Evolutionary conservation across 495 filamentous ascomycete species (phyloP), one percentile per base, ranked within the genome.

Genomic region (Neurospora sp.): DNA sequence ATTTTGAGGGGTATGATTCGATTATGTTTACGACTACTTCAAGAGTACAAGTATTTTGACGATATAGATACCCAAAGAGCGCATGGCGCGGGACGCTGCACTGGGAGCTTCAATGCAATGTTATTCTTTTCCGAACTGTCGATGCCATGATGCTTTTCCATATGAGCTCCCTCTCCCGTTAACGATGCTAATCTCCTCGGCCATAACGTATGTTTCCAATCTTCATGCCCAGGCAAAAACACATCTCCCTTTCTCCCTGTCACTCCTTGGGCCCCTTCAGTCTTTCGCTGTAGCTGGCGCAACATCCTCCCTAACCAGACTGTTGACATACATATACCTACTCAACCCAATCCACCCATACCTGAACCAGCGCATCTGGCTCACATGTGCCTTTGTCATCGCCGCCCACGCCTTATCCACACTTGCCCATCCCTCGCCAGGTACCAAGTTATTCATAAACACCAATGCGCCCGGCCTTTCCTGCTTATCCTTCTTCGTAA

Each of bases 361-460:
- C 11, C 96, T 88, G 79, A 98, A 99, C 96, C 96, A 99, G 44
- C 91, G 87, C 96, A 99, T 99, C 87, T 99, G 96, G 81, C 94
- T 98, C 84, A 88, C 84, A 83, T 99, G 96, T 11, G 90, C 94
- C 68, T 86, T 84, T 0, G 91, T 91, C 96, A 99, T 99, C 20
- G 96, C 96, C 61, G 82, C 84, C 84, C 93, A 90, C 61, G 92
- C 96, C 37, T 80, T 77, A 0, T 75, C 78, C 73, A 82, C 88
- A 37, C 27, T 66, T 0, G 53, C 27, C 53, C 53, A 66, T 79
- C 90, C 81, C 79, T 91, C 78, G 85, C 87, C 48, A 84, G 86
- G 81, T 0, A 75, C 75, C 2, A 85, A 70, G 1, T 87, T 87
- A 79, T 87, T 96, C 69, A 96, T 85, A 78, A 91, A 94, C 44